phyloP scores from a whole-genome alignment of 768 basidiomycete genomes.

The Ramaria sp. region DNA sequence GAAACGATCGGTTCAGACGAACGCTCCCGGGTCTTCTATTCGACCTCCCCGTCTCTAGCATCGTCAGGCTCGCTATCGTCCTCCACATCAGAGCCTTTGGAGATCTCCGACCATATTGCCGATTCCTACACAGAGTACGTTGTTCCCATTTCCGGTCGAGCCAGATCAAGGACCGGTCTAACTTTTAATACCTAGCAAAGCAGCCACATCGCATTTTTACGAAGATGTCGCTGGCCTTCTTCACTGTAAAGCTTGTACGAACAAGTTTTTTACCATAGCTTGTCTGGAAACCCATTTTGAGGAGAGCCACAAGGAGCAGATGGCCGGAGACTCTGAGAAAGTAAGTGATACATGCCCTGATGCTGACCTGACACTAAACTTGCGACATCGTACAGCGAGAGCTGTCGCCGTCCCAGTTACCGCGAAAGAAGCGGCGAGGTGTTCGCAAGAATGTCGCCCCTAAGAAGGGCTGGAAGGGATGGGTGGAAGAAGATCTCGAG shows the following conservation, averaged over 20 bases:
- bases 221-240: too few relatives aligned
- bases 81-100: background rate
- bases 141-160: background rate
- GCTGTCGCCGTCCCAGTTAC: background rate
- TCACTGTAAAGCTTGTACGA: too few relatives aligned
- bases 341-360: too few relatives aligned
- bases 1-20: background rate
- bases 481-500: constrained; percentile 56
- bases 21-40: background rate
- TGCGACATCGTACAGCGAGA: background rate
- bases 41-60: background rate
- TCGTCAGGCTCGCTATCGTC: background rate
- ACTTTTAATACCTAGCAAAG: too few relatives aligned
- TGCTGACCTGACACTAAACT: too few relatives aligned
- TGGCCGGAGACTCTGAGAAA: too few relatives aligned
- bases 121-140: background rate
- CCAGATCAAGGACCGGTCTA: background rate
- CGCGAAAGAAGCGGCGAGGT: constrained; percentile 21
- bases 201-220: too few relatives aligned
- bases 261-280: too few relatives aligned
- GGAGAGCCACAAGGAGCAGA: too few relatives aligned
- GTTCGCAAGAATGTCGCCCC: constrained; percentile 54
- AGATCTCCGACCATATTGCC: background rate
- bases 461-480: constrained; percentile 84
- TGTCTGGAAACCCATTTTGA: too few relatives aligned